These are phyloP conservation scores for Argentina anserina DNA, from an alignment of 306 rosid genomes.

Conservation along the genomic window DNA sequence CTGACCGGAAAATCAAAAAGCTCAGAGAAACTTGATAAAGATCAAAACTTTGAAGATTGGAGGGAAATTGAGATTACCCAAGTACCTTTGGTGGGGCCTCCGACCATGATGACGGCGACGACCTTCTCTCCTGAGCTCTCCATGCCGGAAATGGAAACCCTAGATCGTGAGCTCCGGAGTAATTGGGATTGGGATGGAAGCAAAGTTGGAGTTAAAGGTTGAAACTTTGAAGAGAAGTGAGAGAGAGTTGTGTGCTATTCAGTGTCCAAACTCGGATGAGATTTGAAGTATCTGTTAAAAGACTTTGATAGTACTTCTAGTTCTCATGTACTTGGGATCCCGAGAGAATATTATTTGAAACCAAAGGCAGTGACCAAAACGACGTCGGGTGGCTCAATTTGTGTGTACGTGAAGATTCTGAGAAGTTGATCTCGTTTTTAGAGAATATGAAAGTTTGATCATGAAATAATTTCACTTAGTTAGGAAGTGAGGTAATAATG, in stretches of 20 bases:
- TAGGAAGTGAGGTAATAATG: no score
- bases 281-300: not conserved
- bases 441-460: not conserved
- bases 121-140: conserved; percentile 77
- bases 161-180: conserved; percentile 32
- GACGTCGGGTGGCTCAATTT: not conserved
- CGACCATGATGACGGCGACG: conserved; percentile 97
- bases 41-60: not conserved
- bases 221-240: conserved; percentile 1
- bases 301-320: not conserved
- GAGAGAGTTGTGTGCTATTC: not conserved
- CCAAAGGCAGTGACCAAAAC: not conserved
- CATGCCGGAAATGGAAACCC: conserved; percentile 36
- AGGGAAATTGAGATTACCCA: not conserved
- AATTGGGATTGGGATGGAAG: not conserved
- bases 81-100: conserved; percentile 95
- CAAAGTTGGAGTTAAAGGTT: not conserved
- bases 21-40: not conserved
- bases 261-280: not conserved
- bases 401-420: not conserved
- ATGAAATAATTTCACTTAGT: no score
- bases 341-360: conserved; percentile 7
- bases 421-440: not conserved
- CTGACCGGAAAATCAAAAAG: conserved; percentile 37
- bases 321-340: not conserved